A percentile compares a stretch with the other conserved stretches of the same genome.
Conservation (phyloP, 139 green algal genomes). For the Chara braunii region DNA sequence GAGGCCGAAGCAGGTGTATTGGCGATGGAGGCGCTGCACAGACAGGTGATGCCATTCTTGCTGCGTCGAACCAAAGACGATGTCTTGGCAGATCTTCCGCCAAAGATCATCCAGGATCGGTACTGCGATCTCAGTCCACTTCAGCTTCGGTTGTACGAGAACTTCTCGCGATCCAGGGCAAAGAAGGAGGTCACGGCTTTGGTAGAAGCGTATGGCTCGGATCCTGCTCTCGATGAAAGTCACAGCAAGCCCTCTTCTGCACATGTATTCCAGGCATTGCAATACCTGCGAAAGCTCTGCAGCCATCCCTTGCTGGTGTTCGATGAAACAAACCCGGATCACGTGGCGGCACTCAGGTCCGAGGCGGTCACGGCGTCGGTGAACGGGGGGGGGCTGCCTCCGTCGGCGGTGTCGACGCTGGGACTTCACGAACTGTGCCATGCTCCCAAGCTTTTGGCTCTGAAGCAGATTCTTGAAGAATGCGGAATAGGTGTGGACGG, state of each 20-base stretch:
- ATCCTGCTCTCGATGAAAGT: too few relatives aligned
- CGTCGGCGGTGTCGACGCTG: neutral
- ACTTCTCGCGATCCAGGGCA: slow-evolving; percentile 48
- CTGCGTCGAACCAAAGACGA: slow-evolving; percentile 92
- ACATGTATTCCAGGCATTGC: slow-evolving; percentile 49
- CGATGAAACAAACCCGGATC: slow-evolving; percentile 50
- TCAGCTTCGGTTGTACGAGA: slow-evolving; percentile 75
- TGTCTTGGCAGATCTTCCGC: slow-evolving; percentile 85
- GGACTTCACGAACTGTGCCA: slow-evolving; percentile 49
- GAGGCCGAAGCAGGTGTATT: slow-evolving; percentile 54
- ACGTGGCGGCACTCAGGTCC: slow-evolving; percentile 42
- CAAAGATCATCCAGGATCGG: slow-evolving; percentile 89
- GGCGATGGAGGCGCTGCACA: slow-evolving; percentile 77
- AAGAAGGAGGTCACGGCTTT: slow-evolving; percentile 12
- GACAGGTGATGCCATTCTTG: slow-evolving; percentile 88
- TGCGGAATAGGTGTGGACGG: slow-evolving; percentile 54
- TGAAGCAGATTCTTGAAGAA: slow-evolving; percentile 78
- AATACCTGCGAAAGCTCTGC: slow-evolving; percentile 91
- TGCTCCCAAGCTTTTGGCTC: slow-evolving; percentile 83
- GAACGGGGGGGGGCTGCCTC: neutral
- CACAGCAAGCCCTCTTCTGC: slow-evolving; percentile 25
- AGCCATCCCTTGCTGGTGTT: slow-evolving; percentile 85
- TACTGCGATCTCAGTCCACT: slow-evolving; percentile 70
- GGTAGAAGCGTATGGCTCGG: slow-evolving; percentile 1
- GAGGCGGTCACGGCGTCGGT: neutral